These are phyloP conservation scores for Talaromyces rugulosus DNA, from an alignment of 2,329 filamentous ascomycete genomes.

Conservation along the genomic window DNA sequence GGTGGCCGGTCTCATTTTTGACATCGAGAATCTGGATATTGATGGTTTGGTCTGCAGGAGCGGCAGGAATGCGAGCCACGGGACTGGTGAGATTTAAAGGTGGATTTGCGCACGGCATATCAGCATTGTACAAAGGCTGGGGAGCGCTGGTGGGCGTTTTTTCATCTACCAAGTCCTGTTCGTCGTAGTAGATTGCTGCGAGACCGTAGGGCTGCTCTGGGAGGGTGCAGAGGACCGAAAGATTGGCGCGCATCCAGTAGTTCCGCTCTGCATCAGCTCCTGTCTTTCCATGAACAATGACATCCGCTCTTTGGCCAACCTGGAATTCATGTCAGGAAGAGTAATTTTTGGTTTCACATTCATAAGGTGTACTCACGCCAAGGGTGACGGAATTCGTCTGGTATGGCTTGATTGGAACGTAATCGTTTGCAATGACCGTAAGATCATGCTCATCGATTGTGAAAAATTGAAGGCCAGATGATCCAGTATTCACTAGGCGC, in stretches of 20 bases:
- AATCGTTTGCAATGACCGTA: constrained; percentile 1
- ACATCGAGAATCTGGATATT: neutral
- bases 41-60: neutral
- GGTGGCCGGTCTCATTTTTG: neutral
- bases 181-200: constrained; percentile 2
- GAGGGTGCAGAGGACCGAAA: constrained; percentile 2
- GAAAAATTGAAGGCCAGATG: constrained; percentile 3
- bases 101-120: neutral
- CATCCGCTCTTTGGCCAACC: constrained; percentile 1
- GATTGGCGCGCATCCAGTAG: constrained; percentile 2
- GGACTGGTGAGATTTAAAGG: neutral
- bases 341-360: neutral
- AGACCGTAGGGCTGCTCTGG: constrained; percentile 3
- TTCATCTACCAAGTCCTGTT: neutral
- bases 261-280: constrained; percentile 3
- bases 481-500: neutral
- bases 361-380: neutral
- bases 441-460: constrained; percentile 2
- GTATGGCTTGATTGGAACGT: constrained; percentile 1
- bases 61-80: neutral
- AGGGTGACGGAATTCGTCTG: neutral
- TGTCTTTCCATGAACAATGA: constrained; percentile 1
- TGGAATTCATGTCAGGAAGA: neutral
- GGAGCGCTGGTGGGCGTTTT: neutral
- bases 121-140: neutral